Conservation (phyloP, 2,329 filamentous ascomycete species). For the Trichothecium roseum region DNA sequence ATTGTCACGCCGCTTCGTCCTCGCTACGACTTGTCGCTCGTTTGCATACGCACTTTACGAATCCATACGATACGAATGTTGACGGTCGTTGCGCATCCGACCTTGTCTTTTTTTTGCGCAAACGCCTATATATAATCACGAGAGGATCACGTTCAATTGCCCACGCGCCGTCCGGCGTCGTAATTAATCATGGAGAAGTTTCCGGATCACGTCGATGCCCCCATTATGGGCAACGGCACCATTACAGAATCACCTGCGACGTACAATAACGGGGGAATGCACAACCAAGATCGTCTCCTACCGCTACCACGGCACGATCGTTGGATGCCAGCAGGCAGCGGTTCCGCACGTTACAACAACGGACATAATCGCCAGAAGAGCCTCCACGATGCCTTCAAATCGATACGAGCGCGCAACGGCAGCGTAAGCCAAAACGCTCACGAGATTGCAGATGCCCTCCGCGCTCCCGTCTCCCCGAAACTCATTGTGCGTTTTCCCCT, state of each 20-base stretch:
- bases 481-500: constrained; percentile 55
- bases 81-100: too few relatives aligned
- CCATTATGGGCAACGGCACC: constrained; percentile 15
- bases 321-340: constrained; percentile 14
- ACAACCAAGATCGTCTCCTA: constrained; percentile 11
- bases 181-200: constrained; percentile 40
- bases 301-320: constrained; percentile 1
- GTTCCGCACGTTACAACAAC: neutral
- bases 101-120: too few relatives aligned
- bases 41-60: too few relatives aligned
- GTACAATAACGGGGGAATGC: constrained; percentile 1
- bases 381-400: constrained; percentile 76
- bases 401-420: constrained; percentile 67
- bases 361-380: constrained; percentile 72
- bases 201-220: constrained; percentile 40
- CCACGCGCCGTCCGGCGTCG: neutral
- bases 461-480: constrained; percentile 78
- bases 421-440: constrained; percentile 90
- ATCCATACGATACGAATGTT: too few relatives aligned
- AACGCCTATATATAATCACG: too few relatives aligned
- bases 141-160: too few relatives aligned
- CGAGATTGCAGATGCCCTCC: constrained; percentile 83
- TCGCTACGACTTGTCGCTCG: too few relatives aligned
- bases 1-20: too few relatives aligned
- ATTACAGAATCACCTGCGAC: constrained; percentile 13